Base-by-base conservation (phyloP, 805 yeast species). In the Cyberlindnera samutprakarnensis region DNA sequence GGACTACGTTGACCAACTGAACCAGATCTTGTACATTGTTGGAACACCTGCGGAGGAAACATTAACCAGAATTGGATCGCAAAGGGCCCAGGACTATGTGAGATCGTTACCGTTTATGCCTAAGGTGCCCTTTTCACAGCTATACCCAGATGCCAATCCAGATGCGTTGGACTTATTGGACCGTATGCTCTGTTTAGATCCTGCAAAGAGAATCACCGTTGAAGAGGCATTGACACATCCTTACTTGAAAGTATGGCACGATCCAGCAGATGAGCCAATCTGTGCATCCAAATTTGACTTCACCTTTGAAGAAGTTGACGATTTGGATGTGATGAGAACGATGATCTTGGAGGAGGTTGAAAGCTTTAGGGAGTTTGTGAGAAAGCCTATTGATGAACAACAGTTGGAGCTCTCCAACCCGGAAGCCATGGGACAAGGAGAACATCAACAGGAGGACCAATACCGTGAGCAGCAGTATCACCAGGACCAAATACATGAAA, bases 1-100 rank as follows among this genome's bases (percentile, higher is more conserved):
- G 54, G 97, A 92, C 61, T 92, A 90, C 53, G 95, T 90, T 19
- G 95, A 92, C 55, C 98, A 92, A 57, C 66, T 92, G 52, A 83
- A 84, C 51, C 87, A 86, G 61, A 90, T 90, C 32, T 62, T 92
- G 35, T 73, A 80, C 50, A 77, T 85, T 18, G 65, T 92, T 39
- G 98, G 98, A n/a, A 85, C 96, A 3, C 97, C 97, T 10, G 73
- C 78, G 32, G 78, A 76, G 46, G 79, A 72, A 41, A 78, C 85
- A 2, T 51, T 78, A 32, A 66, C 65, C 27, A 66, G 78, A 46
- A 80, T 82, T 33, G 94, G 95, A 18, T 83, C 95, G 2, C 72
- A 77, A 37, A 71, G 95, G 46, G 96, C 96, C 4, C 95, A 87
- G 54, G 82, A 84, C 41, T 92, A 90, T 56, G 94, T 92, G 32